Percentiles rank a stretch among this genome's conserved stretches.
These are phyloP conservation scores for Alisma plantagoaquatica DNA, from an alignment of 106 monocot genomes.

Conservation along the genomic window DNA sequence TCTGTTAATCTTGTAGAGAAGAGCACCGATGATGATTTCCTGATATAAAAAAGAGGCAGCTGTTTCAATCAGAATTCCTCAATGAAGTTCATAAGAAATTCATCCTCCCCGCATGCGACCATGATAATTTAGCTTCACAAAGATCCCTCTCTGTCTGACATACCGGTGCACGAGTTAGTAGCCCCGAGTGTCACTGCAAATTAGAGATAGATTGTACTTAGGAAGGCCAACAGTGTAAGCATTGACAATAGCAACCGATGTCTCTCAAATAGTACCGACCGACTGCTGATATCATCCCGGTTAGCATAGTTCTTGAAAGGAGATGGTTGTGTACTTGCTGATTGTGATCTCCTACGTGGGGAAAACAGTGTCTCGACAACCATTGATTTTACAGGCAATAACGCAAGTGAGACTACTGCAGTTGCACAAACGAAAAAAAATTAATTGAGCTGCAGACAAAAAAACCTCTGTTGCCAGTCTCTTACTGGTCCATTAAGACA, in stretches of 20 bases:
- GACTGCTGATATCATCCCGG: constrained; percentile 47
- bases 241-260: constrained; percentile 80
- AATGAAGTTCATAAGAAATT: constrained; percentile 36
- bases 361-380: constrained; percentile 53
- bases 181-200: constrained; percentile 70
- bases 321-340: constrained; percentile 20
- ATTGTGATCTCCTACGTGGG: constrained; percentile 64
- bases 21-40: too few species aligned
- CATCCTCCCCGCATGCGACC: constrained; percentile 38
- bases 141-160: constrained; percentile 44
- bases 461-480: too few species aligned
- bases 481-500: too few species aligned
- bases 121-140: constrained; percentile 46
- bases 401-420: too few species aligned
- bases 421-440: too few species aligned
- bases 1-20: too few species aligned
- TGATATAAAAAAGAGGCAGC: too few species aligned
- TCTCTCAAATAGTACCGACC: constrained; percentile 50
- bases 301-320: constrained; percentile 26
- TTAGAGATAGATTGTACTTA: constrained; percentile 86
- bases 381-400: too few species aligned
- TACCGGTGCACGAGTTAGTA: constrained; percentile 34
- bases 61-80: too few species aligned
- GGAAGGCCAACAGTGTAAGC: constrained; percentile 52
- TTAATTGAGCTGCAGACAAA: too few species aligned